These are phyloP conservation scores for Ulmus americana DNA, from an alignment of 331 rosid genomes.

Conservation along the genomic window DNA sequence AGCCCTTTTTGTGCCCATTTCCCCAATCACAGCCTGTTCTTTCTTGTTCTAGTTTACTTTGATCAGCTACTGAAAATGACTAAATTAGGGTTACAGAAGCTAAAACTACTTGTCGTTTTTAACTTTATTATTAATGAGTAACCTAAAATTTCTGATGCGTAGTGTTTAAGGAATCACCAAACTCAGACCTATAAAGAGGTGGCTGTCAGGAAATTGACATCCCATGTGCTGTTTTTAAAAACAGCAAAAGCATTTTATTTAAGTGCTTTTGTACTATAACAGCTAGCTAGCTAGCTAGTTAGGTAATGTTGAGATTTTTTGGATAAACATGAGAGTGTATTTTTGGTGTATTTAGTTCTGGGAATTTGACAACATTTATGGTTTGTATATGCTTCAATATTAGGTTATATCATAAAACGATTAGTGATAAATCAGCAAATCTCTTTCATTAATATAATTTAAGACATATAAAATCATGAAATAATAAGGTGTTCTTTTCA, in stretches of 20 bases:
- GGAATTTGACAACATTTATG: too few relatives aligned
- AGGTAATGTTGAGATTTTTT: too few relatives aligned
- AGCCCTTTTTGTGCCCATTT: background rate
- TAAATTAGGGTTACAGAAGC: background rate
- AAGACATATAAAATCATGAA: too few relatives aligned
- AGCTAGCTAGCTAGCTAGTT: background rate
- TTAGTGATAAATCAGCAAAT: too few relatives aligned
- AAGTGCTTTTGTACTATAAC: background rate
- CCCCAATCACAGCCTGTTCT: background rate
- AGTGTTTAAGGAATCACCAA: background rate
- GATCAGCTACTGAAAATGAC: too few relatives aligned
- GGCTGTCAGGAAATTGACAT: background rate
- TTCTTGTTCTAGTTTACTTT: background rate
- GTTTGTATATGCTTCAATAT: too few relatives aligned
- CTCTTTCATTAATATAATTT: too few relatives aligned
- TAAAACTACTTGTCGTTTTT: too few relatives aligned
- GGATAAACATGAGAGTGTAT: too few relatives aligned
- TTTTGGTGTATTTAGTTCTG: too few relatives aligned
- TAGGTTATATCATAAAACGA: too few relatives aligned
- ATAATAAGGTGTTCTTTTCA: too few relatives aligned
- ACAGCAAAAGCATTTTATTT: background rate
- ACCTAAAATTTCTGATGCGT: background rate
- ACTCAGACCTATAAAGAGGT: background rate
- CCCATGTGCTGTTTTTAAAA: slow-evolving; percentile 6
- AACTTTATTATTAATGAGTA: background rate